A percentile compares a stretch with the other conserved stretches of the same genome.
Conservation (phyloP, 1,139 yeast species). For the Pichia kudriavzevii region DNA sequence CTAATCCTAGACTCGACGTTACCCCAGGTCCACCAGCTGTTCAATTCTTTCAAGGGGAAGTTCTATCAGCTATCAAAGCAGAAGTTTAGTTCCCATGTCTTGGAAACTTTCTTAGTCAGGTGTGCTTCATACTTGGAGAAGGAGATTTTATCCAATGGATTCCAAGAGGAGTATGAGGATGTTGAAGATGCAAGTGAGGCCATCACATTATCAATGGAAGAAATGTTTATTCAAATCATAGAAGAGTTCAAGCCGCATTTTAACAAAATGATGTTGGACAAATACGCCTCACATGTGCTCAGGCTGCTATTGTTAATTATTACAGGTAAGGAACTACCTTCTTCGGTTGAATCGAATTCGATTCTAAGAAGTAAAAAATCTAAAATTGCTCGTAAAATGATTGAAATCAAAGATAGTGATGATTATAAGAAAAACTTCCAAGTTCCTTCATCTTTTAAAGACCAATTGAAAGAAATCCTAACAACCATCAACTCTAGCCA, state of each 20-base stretch:
- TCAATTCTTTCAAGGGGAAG: conserved; percentile 61
- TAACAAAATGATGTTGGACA: conserved; percentile 56
- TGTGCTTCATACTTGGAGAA: conserved; percentile 71
- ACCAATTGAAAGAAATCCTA: conserved; percentile 45
- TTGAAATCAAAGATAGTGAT: conserved; percentile 72
- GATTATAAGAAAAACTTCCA: conserved; percentile 62
- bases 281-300: conserved; percentile 82
- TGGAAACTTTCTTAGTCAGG: conserved; percentile 77
- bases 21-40: conserved; percentile 56
- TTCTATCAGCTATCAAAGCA: conserved; percentile 75
- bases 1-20: conserved; percentile 61
- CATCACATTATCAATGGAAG: conserved; percentile 49
- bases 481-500: conserved; percentile 34
- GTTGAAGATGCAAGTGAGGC: conserved; percentile 28
- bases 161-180: conserved; percentile 29
- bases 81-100: conserved; percentile 88
- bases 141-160: conserved; percentile 41
- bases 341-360: conserved; percentile 64
- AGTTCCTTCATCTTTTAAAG: conserved; percentile 65
- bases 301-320: conserved; percentile 64
- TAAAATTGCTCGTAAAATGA: conserved; percentile 87
- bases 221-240: conserved; percentile 53
- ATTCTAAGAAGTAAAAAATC: conserved; percentile 79
- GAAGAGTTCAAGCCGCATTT: conserved; percentile 60
- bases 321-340: conserved; percentile 76